Base-by-base conservation (phyloP, 169 alveolate genomes). In the Eimeria tenella region DNA sequence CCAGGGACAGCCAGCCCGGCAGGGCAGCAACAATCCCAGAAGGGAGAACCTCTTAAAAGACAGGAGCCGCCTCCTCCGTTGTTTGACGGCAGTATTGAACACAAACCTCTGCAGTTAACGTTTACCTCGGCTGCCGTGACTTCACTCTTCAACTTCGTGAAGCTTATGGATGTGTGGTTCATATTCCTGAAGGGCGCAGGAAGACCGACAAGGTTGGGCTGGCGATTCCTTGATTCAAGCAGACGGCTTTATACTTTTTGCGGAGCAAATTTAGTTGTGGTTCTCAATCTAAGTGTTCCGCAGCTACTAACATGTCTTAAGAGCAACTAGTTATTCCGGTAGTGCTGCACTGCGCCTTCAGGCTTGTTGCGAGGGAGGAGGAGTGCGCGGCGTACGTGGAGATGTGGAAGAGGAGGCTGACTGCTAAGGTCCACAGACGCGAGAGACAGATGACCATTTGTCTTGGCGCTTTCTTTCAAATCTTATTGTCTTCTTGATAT, bases 131-230 rank as follows among this genome's bases (percentile, higher is more conserved):
- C 93, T 3, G 87, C 88, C 4, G 58, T 83, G 70, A 60, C 77
- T 55, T 88, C 95, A 4, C 84, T 93, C 53, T 84, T 93, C 77
- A 83, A 93, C 79, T 86, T 88, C 15, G 77, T 93, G 70, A 93
- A 86, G 91, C 87, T 93, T n/a, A 70, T 93, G n/a, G 95, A 93
- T 73, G 60, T 86, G 21, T 93, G 93, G 94, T 93, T 86, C 71
- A 60, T 88, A 50, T 93, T 93, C 73, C 68, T 93, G 63, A 93
- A 93, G 88, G 95, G 95, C 65, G 88, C 94, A 17, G 60, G 83
- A 49, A 79, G 94, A 49, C 94, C 90, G 71, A 65, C 73, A 17
- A 90, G 86, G 93, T 88, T 49, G 8, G 93, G n/a, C 15, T 10
- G 17, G 42, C 42, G 42, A 31, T 31, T 31, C 42, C 42, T 31